Percentiles rank a stretch among this genome's conserved stretches.
phyloP scores from a whole-genome alignment of 2,329 filamentous ascomycete genomes.

The Cladophialophora carrionii region DNA sequence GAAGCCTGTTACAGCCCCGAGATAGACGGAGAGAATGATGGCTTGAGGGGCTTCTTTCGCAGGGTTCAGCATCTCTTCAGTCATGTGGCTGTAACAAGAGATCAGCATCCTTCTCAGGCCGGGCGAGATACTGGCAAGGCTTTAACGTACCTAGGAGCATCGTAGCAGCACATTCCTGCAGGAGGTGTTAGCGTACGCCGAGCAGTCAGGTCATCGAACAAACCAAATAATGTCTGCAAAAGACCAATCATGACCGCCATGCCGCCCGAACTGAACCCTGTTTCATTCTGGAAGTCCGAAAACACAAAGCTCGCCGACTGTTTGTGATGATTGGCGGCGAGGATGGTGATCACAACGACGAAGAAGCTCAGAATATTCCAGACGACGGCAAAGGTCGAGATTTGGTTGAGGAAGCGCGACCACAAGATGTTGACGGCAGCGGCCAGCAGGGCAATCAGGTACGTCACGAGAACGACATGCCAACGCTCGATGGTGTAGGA shows the following conservation, averaged over 20 bases:
- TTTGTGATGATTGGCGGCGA: conserved; percentile 59
- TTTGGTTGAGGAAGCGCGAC: conserved; percentile 55
- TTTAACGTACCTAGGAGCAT: conserved; percentile 19
- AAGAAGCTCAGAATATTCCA: conserved; percentile 61
- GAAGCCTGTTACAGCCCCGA: conserved; percentile 54
- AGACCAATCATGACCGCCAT: conserved; percentile 60
- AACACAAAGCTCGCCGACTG: conserved; percentile 61
- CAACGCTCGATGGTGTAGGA: conserved; percentile 58
- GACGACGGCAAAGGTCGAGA: conserved; percentile 46
- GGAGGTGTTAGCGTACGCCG: not conserved
- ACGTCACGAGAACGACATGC: conserved; percentile 60
- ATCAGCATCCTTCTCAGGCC: not conserved
- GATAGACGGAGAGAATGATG: conserved; percentile 51
- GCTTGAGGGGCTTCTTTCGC: conserved; percentile 54
- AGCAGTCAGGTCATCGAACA: not conserved
- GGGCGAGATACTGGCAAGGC: not conserved
- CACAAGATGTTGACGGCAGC: conserved; percentile 56
- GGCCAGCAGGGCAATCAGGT: conserved; percentile 52
- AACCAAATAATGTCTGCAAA: conserved; percentile 50
- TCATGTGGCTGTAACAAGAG: conserved; percentile 52
- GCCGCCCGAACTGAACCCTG: conserved; percentile 54
- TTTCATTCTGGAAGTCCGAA: conserved; percentile 54
- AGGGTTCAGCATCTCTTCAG: conserved; percentile 59
- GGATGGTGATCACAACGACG: conserved; percentile 56
- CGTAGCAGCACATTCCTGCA: conserved; percentile 42